Evolutionary conservation across 805 yeast genomes (phyloP).

Genomic region (Barnettozyma sucrosica): DNA sequence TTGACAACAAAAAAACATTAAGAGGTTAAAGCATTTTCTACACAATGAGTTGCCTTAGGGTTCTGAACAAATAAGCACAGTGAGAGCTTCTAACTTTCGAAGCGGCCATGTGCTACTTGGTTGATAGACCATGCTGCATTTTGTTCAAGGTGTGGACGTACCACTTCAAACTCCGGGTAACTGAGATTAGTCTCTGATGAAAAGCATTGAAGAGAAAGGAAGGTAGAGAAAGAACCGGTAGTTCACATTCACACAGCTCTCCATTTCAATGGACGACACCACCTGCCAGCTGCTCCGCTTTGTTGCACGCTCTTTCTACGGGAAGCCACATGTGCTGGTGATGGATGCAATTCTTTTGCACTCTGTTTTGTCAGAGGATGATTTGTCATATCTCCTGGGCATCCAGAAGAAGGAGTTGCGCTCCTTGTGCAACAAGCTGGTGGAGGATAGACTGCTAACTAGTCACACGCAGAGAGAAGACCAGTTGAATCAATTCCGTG

Average conservation of each 20-base stretch:
- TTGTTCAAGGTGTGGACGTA: too few species aligned
- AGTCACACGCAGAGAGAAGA: slow-evolving; percentile 64
- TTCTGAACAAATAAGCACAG: too few species aligned
- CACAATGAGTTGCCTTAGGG: too few species aligned
- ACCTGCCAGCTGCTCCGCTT: slow-evolving; percentile 53
- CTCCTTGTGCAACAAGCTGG: slow-evolving; percentile 68
- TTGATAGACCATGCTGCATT: too few species aligned
- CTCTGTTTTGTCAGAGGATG: slow-evolving; percentile 89
- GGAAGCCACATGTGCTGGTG: slow-evolving; percentile 74
- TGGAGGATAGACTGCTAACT: slow-evolving; percentile 77
- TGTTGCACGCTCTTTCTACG: slow-evolving; percentile 83
- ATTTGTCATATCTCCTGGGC: slow-evolving; percentile 71
- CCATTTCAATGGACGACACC: slow-evolving; percentile 31
- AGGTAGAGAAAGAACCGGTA: background rate
- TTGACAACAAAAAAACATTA: too few species aligned
- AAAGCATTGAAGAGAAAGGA: background rate
- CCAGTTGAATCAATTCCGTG: slow-evolving; percentile 56
- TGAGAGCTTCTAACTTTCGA: too few species aligned
- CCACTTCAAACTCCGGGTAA: background rate
- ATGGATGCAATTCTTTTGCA: slow-evolving; percentile 85
- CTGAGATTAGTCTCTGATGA: background rate
- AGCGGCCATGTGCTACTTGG: too few species aligned
- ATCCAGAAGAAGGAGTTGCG: slow-evolving; percentile 84
- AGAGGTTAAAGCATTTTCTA: too few species aligned
- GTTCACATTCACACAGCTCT: background rate